phyloP scores from a whole-genome alignment of 108 stramenopile genomes.

The Schizochytrium sp. region DNA sequence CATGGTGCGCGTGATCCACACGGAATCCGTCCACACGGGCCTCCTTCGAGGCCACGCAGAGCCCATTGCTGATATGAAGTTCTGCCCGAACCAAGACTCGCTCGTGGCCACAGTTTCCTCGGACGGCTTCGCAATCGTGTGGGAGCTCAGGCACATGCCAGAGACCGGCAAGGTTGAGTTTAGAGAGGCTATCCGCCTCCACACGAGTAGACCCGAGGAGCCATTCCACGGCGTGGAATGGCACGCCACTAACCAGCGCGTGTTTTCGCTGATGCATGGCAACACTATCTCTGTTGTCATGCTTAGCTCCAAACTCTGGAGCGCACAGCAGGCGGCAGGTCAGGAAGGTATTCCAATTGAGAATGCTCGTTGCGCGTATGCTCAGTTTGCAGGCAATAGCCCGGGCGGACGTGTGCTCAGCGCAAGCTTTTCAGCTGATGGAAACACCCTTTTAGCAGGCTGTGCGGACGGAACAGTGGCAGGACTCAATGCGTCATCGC shows the following conservation, averaged over 20 bases:
- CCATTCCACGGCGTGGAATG: conserved; percentile 12
- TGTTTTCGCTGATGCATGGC: neutral
- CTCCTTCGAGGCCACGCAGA: conserved; percentile 8
- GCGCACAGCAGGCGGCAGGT: neutral
- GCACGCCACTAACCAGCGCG: conserved; percentile 26
- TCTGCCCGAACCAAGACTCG: neutral
- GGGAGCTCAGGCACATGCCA: conserved; percentile 16
- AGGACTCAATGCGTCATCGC: conserved; percentile 11
- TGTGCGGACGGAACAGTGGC: neutral
- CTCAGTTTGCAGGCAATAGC: neutral
- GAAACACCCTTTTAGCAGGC: neutral
- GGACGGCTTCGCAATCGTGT: conserved; percentile 47
- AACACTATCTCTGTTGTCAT: neutral
- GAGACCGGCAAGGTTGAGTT: conserved; percentile 25
- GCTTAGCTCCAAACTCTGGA: conserved; percentile 11
- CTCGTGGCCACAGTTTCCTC: conserved; percentile 8
- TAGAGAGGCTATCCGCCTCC: neutral
- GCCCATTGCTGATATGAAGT: conserved; percentile 21
- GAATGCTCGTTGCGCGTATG: conserved; percentile 13
- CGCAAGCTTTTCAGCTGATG: conserved; percentile 24
- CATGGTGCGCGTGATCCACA: conserved; percentile 60
- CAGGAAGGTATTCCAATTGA: conserved; percentile 18
- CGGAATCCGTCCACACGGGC: neutral
- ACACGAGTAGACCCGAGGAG: neutral
- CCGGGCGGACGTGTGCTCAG: conserved; percentile 13